Evolutionary conservation across 1,139 yeast genomes (phyloP).

Genomic region (Protomyces inundatus): DNA sequence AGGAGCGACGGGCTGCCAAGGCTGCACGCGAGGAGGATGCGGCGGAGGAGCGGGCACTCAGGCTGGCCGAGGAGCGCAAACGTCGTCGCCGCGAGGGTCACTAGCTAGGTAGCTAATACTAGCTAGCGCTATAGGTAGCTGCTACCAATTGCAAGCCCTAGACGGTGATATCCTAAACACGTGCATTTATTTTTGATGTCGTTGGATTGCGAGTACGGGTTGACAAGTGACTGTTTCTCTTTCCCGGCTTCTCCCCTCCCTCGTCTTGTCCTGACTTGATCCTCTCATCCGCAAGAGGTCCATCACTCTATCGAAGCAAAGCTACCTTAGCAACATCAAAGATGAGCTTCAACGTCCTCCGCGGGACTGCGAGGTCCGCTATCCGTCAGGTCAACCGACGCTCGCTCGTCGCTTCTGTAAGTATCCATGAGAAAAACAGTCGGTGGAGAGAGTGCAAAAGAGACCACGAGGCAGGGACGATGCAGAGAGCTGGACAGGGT

Average conservation of each 20-base stretch:
- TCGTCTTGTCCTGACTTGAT: not conserved
- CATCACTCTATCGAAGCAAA: not conserved
- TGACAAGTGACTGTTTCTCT: not conserved
- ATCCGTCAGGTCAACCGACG: conserved; percentile 18
- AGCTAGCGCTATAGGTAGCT: no score
- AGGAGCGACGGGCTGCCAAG: conserved; percentile 62
- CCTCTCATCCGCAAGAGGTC: no score
- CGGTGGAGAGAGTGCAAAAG: no score
- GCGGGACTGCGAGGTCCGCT: conserved; percentile 23
- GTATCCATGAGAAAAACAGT: not conserved
- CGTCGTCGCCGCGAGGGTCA: no score
- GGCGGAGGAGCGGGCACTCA: conserved; percentile 56
- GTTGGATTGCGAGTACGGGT: not conserved
- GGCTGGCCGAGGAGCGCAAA: conserved; percentile 46
- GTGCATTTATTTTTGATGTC: no score
- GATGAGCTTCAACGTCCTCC: conserved; percentile 20
- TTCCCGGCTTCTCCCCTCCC: not conserved
- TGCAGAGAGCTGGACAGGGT: not conserved
- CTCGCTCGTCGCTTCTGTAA: conserved; percentile 26
- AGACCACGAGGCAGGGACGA: not conserved
- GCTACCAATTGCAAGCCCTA: no score
- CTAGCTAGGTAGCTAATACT: no score
- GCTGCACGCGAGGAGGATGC: conserved; percentile 63
- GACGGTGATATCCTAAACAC: no score
- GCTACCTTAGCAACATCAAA: not conserved